Percentiles rank a stretch among this genome's conserved stretches.
phyloP scores from a whole-genome alignment of 345 rosid species.

The Ailanthus altissimus region DNA sequence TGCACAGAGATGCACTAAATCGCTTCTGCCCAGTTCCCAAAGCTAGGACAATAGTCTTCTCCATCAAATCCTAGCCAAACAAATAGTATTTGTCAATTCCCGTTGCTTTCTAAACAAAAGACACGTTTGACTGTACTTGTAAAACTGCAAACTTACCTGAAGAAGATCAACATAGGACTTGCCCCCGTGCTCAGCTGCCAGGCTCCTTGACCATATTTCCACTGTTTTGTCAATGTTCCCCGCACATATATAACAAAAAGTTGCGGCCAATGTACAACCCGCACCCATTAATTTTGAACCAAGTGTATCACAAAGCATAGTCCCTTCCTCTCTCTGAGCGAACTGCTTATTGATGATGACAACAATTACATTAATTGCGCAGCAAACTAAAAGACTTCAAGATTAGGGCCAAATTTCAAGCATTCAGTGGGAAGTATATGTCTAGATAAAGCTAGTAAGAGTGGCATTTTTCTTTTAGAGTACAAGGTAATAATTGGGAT shows the following conservation, averaged over 20 bases:
- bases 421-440: background rate
- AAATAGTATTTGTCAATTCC: slow-evolving; percentile 21
- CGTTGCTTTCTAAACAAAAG: slow-evolving; percentile 11
- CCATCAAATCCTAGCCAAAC: slow-evolving; percentile 87
- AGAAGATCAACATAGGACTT: slow-evolving; percentile 86
- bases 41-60: slow-evolving; percentile 95
- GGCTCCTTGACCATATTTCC: slow-evolving; percentile 95
- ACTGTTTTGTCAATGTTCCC: slow-evolving; percentile 97
- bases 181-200: slow-evolving; percentile 62
- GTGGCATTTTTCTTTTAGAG: background rate
- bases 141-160: slow-evolving; percentile 60
- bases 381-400: background rate
- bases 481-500: background rate
- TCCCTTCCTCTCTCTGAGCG: slow-evolving; percentile 91
- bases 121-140: slow-evolving; percentile 5
- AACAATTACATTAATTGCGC: slow-evolving; percentile 18
- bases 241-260: slow-evolving; percentile 94
- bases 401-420: background rate
- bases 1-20: slow-evolving; percentile 88
- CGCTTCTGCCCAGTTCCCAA: slow-evolving; percentile 92
- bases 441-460: background rate
- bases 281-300: slow-evolving; percentile 79
- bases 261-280: slow-evolving; percentile 85
- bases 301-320: slow-evolving; percentile 71
- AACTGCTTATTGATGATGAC: slow-evolving; percentile 56